Evolutionary conservation across 129 eudicot genomes (phyloP).

Genomic region (Escallonia rubra): DNA sequence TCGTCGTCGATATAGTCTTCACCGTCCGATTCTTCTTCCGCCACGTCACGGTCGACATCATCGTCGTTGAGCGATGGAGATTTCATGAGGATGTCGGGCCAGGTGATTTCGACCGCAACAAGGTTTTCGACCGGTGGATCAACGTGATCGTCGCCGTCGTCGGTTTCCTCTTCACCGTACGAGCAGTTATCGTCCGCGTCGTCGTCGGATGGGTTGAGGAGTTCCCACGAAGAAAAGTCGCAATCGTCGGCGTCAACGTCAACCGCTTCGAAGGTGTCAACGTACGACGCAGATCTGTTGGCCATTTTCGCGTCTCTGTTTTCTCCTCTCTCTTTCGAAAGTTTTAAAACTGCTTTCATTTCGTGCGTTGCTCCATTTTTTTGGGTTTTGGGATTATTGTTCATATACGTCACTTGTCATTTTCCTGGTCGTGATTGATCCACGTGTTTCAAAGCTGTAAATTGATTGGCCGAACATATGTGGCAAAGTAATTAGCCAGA

Average conservation of each 20-base stretch:
- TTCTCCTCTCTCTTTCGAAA: neutral
- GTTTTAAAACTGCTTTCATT: no score
- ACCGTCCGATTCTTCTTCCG: constrained; percentile 10
- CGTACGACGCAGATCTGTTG: neutral
- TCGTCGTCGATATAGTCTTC: constrained; percentile 7
- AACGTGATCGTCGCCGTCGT: neutral
- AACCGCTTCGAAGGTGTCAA: neutral
- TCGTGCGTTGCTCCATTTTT: no score
- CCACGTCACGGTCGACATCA: constrained; percentile 22
- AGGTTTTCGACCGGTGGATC: neutral
- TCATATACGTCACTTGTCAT: neutral
- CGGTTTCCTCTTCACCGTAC: constrained; percentile 21
- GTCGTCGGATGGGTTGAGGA: constrained; percentile 43
- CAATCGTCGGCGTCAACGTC: constrained; percentile 6
- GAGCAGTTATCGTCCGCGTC: constrained; percentile 24
- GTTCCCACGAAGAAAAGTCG: constrained; percentile 52
- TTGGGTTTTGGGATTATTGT: no score
- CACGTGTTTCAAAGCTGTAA: neutral
- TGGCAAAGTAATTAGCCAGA: no score
- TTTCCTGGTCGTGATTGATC: neutral
- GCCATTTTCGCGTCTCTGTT: neutral
- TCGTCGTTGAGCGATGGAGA: neutral
- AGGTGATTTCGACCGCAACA: neutral
- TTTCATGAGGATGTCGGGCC: neutral
- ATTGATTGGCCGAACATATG: no score